Base-by-base conservation (phyloP, 495 filamentous ascomycete species). In the Chaetomium tenue region DNA sequence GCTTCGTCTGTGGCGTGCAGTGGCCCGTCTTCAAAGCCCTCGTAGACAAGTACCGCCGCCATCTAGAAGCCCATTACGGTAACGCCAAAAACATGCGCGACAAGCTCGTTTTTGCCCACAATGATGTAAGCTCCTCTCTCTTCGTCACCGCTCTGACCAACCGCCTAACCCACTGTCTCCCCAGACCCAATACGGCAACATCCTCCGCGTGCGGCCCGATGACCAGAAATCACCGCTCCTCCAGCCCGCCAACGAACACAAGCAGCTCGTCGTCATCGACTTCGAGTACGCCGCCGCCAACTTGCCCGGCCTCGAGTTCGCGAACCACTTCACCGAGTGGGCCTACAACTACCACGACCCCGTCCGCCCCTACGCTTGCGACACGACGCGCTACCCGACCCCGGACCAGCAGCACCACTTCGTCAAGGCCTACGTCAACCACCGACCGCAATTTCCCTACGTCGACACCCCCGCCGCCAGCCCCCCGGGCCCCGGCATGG, bases 321-420 rank as follows among this genome's bases (percentile, higher is more conserved):
- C 92, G 57, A 99, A 99, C 75, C 94, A 99, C 74, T 99, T 98
- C 76, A 87, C 91, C 69, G 94, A 99, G 76, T 99, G 94, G 94
- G 96, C 92, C 73, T 95, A 97, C 79, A 91, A 99, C 74, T 99
- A 99, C 73, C 92, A 96, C 70, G 86, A 93, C 70, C 71, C 84
- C 1, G 74, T 77, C 22, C 74, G 68, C 9, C 80, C 92, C 3
- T 87, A 88, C 78, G 83, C 82, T 13, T 89, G 90, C 76, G 81
- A 89, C 66, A 83, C 84, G n/a, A 72, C 70, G 37, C 70, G 74
- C 44, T 98, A 94, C 73, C 95, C 95, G 0, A 93, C 83, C 0
- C 78, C 81, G 0, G 89, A 91, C 61, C 87, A 98, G 69, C 94
- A 98, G 69, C 81, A 80, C 52, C 88, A 87, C 53, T 98, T 97